These are phyloP conservation scores for Aphanocladium album DNA, from an alignment of 2,329 filamentous ascomycete species.

Conservation along the genomic window DNA sequence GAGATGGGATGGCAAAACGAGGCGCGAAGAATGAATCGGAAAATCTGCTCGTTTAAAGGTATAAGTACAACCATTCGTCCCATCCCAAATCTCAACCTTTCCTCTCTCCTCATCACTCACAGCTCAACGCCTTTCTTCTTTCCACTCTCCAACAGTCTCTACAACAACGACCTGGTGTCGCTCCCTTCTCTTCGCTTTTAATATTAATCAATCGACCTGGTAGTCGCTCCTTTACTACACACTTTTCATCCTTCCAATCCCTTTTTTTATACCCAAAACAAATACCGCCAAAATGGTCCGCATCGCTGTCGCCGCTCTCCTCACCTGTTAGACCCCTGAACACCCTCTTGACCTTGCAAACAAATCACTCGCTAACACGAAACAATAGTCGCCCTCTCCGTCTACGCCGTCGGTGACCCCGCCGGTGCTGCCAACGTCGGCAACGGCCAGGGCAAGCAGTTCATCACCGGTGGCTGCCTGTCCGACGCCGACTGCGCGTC, in stretches of 20 bases:
- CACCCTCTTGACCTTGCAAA: background rate
- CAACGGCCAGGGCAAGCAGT: conserved; percentile 21
- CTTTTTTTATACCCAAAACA: background rate
- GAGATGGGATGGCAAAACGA: background rate
- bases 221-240: background rate
- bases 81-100: background rate
- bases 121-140: background rate
- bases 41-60: background rate
- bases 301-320: conserved; percentile 20
- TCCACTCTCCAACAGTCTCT: background rate
- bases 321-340: conserved; percentile 19
- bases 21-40: background rate
- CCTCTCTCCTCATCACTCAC: background rate
- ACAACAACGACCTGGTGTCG: conserved; percentile 9
- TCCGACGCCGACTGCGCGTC: conserved; percentile 25
- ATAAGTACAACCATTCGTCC: background rate
- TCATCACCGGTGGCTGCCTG: conserved; percentile 24
- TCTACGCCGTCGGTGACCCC: conserved; percentile 17
- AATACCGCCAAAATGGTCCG: conserved; percentile 29
- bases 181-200: background rate
- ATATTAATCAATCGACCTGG: conserved; percentile 7
- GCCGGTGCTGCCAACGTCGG: conserved; percentile 22
- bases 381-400: conserved; percentile 13
- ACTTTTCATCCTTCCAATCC: background rate
- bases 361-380: background rate